Evolutionary conservation across 441 rosid genomes (phyloP), one percentile per base, ranked within the genome.

Genomic region (Gossypium davidsonii): DNA sequence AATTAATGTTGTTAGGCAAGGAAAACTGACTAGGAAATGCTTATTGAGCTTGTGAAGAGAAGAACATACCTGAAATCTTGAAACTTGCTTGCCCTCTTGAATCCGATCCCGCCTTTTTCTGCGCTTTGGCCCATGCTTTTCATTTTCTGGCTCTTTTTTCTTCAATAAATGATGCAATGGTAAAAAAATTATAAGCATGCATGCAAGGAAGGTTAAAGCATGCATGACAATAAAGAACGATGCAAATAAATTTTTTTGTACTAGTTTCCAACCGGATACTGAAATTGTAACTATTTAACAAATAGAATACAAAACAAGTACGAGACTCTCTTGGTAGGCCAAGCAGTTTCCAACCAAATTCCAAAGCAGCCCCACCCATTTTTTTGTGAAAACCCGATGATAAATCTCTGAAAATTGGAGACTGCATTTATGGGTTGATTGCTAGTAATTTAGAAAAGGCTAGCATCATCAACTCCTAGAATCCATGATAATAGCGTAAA

Each of bases 31-130:
- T 15, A 5, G 23, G 20, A 44, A 28, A 28, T 15, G 28, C 67
- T 26, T 39, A 31, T 37, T 62, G 64, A 66, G 57, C 37, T 3
- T 68, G 17, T 14, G 17, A 3, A 55, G 8, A 20, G 61, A 58
- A 70, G 14, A 18, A 44, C 31, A 70, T 79, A 94, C 96, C 91
- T 89, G 85, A 25, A 88, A 67, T 73, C 72, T 86, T 44, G 97
- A 82, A 64, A 73, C 70, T 80, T 81, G 83, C 68, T 74, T 80
- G 23, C 76, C 76, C 78, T 85, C 91, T 63, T 83, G 90, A 56
- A 79, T 79, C 6, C 83, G 82, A 48, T 84, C 90, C 42, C 88
- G 91, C 60, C 87, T 83, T 76, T 78, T 94, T 82, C 88, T 81
- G 61, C 97, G 87, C 77, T 87, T 94, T 21, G 91, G 75, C 66